Conservation (phyloP, 192 early-diverging fungal genomes). For the Cladochytrium replicatum region DNA sequence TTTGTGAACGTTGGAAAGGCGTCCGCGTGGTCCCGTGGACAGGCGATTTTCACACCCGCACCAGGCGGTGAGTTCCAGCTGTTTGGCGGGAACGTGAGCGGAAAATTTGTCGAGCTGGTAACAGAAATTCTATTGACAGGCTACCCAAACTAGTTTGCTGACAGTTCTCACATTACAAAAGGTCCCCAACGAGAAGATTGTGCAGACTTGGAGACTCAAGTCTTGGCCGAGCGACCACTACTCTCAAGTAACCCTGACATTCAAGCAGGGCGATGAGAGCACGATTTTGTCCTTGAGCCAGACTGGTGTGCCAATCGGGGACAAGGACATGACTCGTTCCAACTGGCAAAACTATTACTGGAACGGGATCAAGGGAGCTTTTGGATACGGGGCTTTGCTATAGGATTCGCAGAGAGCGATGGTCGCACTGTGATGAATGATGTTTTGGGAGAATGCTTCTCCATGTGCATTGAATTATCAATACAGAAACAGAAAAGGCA, state of each 20-base stretch:
- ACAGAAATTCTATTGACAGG: constrained; percentile 1
- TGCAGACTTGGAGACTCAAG: constrained; percentile 75
- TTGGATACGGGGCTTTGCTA: too few species aligned
- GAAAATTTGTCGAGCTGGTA: constrained; percentile 62
- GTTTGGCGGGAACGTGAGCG: constrained; percentile 84
- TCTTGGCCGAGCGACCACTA: constrained; percentile 78
- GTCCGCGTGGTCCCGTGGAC: constrained; percentile 67
- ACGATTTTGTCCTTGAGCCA: constrained; percentile 67
- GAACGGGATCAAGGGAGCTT: constrained; percentile 81
- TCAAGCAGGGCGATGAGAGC: constrained; percentile 59
- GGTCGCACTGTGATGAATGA: too few species aligned
- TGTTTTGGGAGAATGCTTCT: too few species aligned
- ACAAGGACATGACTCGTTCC: constrained; percentile 69
- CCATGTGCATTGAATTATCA: too few species aligned
- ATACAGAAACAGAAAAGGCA: too few species aligned
- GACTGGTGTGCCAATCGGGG: constrained; percentile 74
- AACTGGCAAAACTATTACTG: constrained; percentile 94
- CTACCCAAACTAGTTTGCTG: neutral
- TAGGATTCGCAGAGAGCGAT: too few species aligned
- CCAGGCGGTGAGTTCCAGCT: constrained; percentile 58
- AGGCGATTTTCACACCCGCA: constrained; percentile 50
- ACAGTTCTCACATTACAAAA: neutral
- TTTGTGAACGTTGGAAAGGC: constrained; percentile 69
- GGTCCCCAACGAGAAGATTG: constrained; percentile 59
- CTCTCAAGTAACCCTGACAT: constrained; percentile 67